A percentile compares a stretch with the other conserved stretches of the same genome.
These are phyloP conservation scores for Claviceps capensis DNA, from an alignment of 2,329 filamentous ascomycete species.

Conservation along the genomic window DNA sequence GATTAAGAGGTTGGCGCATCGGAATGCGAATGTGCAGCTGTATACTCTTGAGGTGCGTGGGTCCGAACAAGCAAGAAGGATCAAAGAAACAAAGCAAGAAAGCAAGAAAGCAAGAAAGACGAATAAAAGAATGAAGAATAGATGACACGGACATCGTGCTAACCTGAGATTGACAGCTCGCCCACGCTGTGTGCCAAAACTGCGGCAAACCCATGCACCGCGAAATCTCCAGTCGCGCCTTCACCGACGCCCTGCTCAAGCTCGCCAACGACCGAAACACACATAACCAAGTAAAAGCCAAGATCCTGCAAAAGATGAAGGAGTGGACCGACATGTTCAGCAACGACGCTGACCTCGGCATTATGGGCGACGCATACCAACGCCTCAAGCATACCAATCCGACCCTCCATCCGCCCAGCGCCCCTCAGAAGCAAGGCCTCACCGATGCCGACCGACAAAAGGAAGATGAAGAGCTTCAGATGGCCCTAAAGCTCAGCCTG, in stretches of 20 bases:
- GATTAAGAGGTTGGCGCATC: slow-evolving; percentile 83
- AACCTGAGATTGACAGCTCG: slow-evolving; percentile 35
- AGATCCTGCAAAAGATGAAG: slow-evolving; percentile 92
- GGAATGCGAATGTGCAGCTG: slow-evolving; percentile 90
- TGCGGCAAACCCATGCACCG: slow-evolving; percentile 77
- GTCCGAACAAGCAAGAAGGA: background rate
- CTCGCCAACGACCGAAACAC: slow-evolving; percentile 91
- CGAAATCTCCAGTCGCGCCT: slow-evolving; percentile 79
- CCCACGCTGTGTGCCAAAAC: slow-evolving; percentile 84
- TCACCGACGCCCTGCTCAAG: slow-evolving; percentile 84
- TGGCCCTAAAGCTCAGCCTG: slow-evolving; percentile 83
- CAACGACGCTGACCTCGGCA: slow-evolving; percentile 78
- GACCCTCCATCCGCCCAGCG: slow-evolving; percentile 78
- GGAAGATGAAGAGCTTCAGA: slow-evolving; percentile 94
- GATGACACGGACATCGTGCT: too few relatives aligned
- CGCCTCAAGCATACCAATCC: slow-evolving; percentile 77
- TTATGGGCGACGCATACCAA: slow-evolving; percentile 93
- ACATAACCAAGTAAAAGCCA: slow-evolving; percentile 89
- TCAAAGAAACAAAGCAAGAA: background rate
- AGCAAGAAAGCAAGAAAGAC: background rate
- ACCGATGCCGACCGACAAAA: slow-evolving; percentile 83
- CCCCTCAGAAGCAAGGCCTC: slow-evolving; percentile 83
- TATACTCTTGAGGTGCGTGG: slow-evolving; percentile 69
- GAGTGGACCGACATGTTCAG: slow-evolving; percentile 94
- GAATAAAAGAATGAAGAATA: background rate